Conservation (phyloP, 345 rosid genomes). For the Ceriops decandra region DNA sequence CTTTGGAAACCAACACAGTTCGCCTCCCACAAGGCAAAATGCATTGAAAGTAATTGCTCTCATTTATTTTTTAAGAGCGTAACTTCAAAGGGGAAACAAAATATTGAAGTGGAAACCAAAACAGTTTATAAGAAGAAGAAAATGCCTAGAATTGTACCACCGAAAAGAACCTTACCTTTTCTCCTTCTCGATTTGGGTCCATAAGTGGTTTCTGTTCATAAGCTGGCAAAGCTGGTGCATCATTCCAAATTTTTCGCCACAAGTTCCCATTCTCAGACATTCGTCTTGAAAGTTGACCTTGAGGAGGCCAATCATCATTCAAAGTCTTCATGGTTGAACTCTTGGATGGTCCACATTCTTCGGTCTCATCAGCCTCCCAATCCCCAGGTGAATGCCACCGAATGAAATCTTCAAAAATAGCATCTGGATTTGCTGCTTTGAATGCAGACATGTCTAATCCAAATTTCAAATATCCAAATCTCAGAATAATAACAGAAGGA, state of each 20-base stretch:
- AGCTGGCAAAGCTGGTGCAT: conserved; percentile 66
- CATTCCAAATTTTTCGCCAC: conserved; percentile 89
- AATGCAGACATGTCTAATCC: conserved; percentile 92
- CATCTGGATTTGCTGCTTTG: conserved; percentile 97
- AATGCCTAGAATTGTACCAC: background rate
- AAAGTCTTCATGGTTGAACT: conserved; percentile 27
- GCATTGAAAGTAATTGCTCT: background rate
- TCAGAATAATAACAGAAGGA: conserved; percentile 3
- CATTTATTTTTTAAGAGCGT: background rate
- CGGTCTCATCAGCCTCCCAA: conserved; percentile 55
- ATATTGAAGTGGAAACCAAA: background rate
- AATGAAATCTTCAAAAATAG: conserved; percentile 91
- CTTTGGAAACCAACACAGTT: background rate
- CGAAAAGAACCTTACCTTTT: conserved; percentile 49
- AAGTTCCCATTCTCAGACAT: conserved; percentile 90
- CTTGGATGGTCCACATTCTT: conserved; percentile 38
- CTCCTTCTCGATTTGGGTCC: conserved; percentile 91
- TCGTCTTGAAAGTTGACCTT: conserved; percentile 77
- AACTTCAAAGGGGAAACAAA: background rate
- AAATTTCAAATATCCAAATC: conserved; percentile 12
- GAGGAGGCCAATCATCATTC: conserved; percentile 80
- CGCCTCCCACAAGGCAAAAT: background rate
- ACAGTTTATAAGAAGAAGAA: background rate
- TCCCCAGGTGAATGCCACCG: conserved; percentile 99
- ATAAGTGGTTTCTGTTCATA: conserved; percentile 84